Percentiles rank a stretch among this genome's conserved stretches.
These are phyloP conservation scores for Nicotiana benthamiana DNA, from an alignment of 257 asterid species.

Conservation along the genomic window DNA sequence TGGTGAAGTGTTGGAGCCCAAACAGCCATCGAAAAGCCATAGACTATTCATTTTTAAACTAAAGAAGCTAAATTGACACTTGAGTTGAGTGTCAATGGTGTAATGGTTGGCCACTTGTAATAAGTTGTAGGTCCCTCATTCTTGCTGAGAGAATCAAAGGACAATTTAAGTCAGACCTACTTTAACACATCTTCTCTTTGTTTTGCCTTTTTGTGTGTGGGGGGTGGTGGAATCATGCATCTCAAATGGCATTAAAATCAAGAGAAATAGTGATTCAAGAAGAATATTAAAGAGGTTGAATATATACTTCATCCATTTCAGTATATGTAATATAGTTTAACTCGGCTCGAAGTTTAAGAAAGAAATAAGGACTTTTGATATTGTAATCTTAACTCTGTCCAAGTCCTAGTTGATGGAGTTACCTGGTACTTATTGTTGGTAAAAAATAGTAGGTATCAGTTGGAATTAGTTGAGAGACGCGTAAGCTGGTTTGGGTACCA, in stretches of 20 bases:
- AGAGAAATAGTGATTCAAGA: background rate
- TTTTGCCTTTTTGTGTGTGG: background rate
- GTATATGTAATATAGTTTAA: too few species aligned
- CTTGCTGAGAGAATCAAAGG: background rate
- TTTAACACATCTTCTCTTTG: background rate
- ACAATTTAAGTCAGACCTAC: background rate
- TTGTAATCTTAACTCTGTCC: too few species aligned
- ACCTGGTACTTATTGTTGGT: too few species aligned
- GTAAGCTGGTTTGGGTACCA: too few species aligned
- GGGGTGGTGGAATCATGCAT: background rate
- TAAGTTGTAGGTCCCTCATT: background rate
- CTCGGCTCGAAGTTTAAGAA: too few species aligned
- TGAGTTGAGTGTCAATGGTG: background rate
- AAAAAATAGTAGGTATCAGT: too few species aligned
- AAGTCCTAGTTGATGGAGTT: too few species aligned
- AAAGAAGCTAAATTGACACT: background rate
- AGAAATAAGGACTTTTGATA: too few species aligned
- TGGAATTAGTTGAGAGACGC: too few species aligned
- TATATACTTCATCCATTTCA: background rate
- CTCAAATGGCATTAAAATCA: background rate
- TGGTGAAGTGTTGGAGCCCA: background rate
- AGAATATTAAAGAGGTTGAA: background rate
- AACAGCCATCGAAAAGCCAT: conserved; percentile 3
- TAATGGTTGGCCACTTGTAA: background rate
- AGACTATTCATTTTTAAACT: background rate